phyloP scores from a whole-genome alignment of 2,329 filamentous ascomycete genomes.

The Trichophyton verrucosum region DNA sequence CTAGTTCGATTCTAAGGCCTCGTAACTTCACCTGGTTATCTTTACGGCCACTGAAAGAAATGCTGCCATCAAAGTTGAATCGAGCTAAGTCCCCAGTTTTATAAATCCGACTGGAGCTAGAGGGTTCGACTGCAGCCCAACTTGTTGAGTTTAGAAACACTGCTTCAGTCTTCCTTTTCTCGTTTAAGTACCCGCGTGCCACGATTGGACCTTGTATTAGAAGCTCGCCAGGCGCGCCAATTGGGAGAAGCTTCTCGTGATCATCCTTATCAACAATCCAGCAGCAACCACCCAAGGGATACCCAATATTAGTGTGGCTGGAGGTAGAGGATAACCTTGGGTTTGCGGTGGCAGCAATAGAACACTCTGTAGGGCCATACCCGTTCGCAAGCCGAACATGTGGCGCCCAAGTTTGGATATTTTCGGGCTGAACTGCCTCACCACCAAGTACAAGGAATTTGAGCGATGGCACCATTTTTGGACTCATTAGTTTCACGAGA shows the following conservation, averaged over 20 bases:
- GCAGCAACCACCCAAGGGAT: slow-evolving; percentile 6
- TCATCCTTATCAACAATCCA: slow-evolving; percentile 18
- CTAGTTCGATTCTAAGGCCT: slow-evolving; percentile 71
- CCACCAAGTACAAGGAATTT: slow-evolving; percentile 25
- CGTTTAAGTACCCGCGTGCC: slow-evolving; percentile 26
- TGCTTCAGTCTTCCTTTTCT: slow-evolving; percentile 12
- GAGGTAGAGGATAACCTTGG: slow-evolving; percentile 19
- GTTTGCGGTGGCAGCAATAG: neutral
- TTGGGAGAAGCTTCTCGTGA: slow-evolving; percentile 15
- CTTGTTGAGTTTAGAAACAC: slow-evolving; percentile 15
- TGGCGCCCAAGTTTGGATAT: slow-evolving; percentile 23
- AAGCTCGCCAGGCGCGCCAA: slow-evolving; percentile 31
- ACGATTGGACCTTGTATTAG: slow-evolving; percentile 29
- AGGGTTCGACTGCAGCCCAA: slow-evolving; percentile 7
- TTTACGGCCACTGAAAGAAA: slow-evolving; percentile 73
- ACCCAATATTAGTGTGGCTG: slow-evolving; percentile 16
- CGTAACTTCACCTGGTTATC: slow-evolving; percentile 70
- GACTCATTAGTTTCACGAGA: slow-evolving; percentile 33
- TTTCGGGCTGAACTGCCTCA: slow-evolving; percentile 20
- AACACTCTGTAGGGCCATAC: slow-evolving; percentile 18
- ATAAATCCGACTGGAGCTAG: slow-evolving; percentile 46
- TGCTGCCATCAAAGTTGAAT: slow-evolving; percentile 51
- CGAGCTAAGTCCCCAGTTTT: slow-evolving; percentile 73
- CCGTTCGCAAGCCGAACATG: slow-evolving; percentile 24
- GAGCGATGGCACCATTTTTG: slow-evolving; percentile 25